Conservation (phyloP, 1,139 yeast genomes). For the Pichia sp. region DNA sequence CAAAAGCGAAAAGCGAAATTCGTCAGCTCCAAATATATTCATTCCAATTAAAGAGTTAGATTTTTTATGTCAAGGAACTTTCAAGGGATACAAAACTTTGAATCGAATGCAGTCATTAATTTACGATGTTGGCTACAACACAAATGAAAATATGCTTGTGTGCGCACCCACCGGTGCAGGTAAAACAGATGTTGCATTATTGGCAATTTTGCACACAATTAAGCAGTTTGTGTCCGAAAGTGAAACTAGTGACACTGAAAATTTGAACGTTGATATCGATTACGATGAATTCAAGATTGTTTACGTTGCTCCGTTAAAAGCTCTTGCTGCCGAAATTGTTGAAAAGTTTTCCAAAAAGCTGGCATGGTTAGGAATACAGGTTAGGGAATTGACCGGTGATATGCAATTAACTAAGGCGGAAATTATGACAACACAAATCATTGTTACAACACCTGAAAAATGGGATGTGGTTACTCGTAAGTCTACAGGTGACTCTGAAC, state of each 20-base stretch:
- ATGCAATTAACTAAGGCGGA: constrained; percentile 89
- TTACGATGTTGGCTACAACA: constrained; percentile 84
- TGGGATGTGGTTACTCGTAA: constrained; percentile 99
- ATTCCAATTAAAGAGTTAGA: constrained; percentile 64
- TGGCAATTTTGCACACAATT: constrained; percentile 78
- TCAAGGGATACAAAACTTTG: constrained; percentile 68
- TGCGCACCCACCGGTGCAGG: constrained; percentile 99
- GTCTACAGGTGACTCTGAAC: constrained; percentile 72
- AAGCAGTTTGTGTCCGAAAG: constrained; percentile 54
- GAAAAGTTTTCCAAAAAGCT: constrained; percentile 79
- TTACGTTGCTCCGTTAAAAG: constrained; percentile 94
- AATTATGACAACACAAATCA: constrained; percentile 78
- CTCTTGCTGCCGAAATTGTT: constrained; percentile 95
- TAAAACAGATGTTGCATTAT: constrained; percentile 92
- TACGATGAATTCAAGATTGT: constrained; percentile 84
- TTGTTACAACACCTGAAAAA: constrained; percentile 96
- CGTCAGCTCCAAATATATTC: constrained; percentile 50
- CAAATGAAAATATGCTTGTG: constrained; percentile 92
- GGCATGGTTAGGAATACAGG: constrained; percentile 79
- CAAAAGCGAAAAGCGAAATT: constrained; percentile 48
- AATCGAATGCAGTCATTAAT: constrained; percentile 92
- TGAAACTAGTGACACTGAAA: constrained; percentile 39
- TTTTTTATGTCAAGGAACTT: constrained; percentile 76
- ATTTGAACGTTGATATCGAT: constrained; percentile 57
- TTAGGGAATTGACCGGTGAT: constrained; percentile 92